Base-by-base conservation (phyloP, 2,329 filamentous ascomycete genomes). In the Volutella citrinella region DNA sequence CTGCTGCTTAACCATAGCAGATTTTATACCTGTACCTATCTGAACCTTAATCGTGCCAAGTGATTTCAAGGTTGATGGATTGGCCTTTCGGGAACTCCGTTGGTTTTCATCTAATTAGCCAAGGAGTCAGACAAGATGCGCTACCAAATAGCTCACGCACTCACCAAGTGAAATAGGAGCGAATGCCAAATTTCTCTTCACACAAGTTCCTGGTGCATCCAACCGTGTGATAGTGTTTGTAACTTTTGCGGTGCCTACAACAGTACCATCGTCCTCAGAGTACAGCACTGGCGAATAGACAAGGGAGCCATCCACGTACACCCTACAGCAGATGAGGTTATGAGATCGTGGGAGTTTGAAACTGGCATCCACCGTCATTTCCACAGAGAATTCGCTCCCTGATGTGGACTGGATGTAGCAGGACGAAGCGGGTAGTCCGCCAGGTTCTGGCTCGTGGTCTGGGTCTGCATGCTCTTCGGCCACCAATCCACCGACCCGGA, bases 391-490 rank as follows among this genome's bases (percentile, higher is more conserved):
- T 1, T 36, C 19, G 3, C 42, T 40, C 3, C 36, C 45, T 3
- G 43, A 44, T 11, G 35, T 38, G 5, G 51, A 52, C 18, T 57
- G 51, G 5, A 57, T 52, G 8, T 50, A 56, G 16, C 40, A 50
- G 9, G 17, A 28, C 7, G 23, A 36, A 4, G n/a, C 30, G 1
- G 29, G 33, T 4, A 4, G n/a, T 14, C n/a, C 7, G 10, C 10
- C 14, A 4, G 24, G 14, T 4, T 23, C 20, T 5, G 6, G 6
- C 4, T 26, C 29, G 12, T 17, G 32, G 6, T 42, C 29, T 5
- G 27, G 26, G 4, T 27, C 13, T 4, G 43, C 27, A 17, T 56
- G 48, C 21, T 57, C 53, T 3, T 34, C 42, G 4, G 50, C 49
- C 3, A 42, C 22, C 27, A 48, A 30, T 1, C 46, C 45, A 0